Base-by-base conservation (phyloP, 306 rosid species). In the Cucumis cinereus region DNA sequence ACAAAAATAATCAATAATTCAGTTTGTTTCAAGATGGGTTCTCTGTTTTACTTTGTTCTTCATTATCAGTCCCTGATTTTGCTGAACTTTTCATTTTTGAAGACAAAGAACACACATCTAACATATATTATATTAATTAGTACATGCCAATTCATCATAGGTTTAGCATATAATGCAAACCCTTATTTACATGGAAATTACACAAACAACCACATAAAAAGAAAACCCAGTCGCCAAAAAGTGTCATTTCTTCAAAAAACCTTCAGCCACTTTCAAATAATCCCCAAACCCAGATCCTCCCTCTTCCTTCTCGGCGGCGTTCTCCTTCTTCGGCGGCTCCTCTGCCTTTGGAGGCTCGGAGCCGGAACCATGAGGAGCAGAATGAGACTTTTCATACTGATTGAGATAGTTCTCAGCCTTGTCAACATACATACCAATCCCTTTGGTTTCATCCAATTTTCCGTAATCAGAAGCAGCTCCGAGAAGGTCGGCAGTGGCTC, bases 381-480 rank as follows among this genome's bases (percentile, higher is more conserved):
- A 49, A 7, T 77, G 60, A 47, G 73, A 47, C 12, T 14, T 3
- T 3, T 33, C 28, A n/a, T 77, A 77, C 61, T 62, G 0, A 35
- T 77, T 17, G 35, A 77, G 79, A 77, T 62, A 77, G 54, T 62
- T 20, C 62, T 77, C 79, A 30, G 73, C 79, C 23, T 77, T 7
- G 4, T 50, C 61, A 7, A 77, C 74, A 15, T 77, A 77, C 15
- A 17, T 77, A 0, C 79, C 79, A 23, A 60, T 0, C 5, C 79
- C 60, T 20, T 49, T n/a, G 28, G 13, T 73, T 14, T 33, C 49
- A 33, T 77, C 62, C 14, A 77, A 57, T 57, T 77, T 77, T 0
- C 73, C 79, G 28, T 61, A 77, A 11, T 77, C 58, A 17, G 79
- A 77, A 33, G 60, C 79, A 1, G 79, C 79, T 1, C 73, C 79